Conservation (phyloP, 2,329 filamentous ascomycete genomes). For the Sordariomycetes sp. region DNA sequence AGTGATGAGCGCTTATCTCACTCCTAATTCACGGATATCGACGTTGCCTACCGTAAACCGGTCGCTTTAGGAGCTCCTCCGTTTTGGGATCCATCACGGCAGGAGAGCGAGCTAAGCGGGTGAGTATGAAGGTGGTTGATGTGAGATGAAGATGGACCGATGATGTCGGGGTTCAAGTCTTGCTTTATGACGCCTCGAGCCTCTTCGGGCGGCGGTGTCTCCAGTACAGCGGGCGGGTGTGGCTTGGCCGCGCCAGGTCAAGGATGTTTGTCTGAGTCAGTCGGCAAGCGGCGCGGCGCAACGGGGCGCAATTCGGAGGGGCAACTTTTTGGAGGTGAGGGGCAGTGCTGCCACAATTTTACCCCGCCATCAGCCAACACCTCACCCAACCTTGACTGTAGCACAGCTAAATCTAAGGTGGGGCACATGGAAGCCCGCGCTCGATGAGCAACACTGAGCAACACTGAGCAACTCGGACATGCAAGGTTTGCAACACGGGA, state of each 20-base stretch:
- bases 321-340: background rate
- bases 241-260: background rate
- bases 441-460: background rate
- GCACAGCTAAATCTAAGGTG: background rate
- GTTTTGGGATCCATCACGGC: background rate
- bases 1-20: background rate
- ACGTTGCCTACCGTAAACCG: background rate
- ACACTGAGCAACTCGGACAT: too few species aligned
- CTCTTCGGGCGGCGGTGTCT: background rate
- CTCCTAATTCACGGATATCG: background rate
- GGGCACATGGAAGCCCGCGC: background rate
- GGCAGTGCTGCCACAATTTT: background rate
- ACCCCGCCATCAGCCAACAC: background rate
- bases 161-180: background rate
- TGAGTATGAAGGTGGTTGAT: background rate
- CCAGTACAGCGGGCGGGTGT: background rate
- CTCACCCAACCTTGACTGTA: too few species aligned
- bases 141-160: background rate
- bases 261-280: background rate
- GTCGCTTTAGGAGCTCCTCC: slow-evolving; percentile 3
- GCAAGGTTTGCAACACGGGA: too few species aligned
- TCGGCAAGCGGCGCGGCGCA: background rate
- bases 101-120: background rate
- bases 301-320: background rate
- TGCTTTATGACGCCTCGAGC: background rate